Base-by-base conservation (phyloP, 768 basidiomycete species). In the Auriscalpium orientale region DNA sequence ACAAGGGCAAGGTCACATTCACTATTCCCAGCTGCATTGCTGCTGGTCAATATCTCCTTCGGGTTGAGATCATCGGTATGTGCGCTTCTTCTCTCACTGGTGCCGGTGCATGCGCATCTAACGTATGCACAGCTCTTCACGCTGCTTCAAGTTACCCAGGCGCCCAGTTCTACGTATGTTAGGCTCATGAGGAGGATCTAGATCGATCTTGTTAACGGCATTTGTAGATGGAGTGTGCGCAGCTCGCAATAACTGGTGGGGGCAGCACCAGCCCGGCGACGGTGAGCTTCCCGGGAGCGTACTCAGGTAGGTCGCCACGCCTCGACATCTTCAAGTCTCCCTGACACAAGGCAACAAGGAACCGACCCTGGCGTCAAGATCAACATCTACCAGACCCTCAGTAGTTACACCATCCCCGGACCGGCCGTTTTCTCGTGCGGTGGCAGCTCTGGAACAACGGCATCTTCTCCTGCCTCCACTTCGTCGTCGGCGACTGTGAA, bases 151-250 rank as follows among this genome's bases (percentile, higher is more conserved):
- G 60, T 16, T 81, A 80, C 61, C 79, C 79, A 38, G 81, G 81
- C 38, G 81, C 82, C 20, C 80, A 82, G 56, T 71, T 83, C 70
- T 83, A 81, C 61, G 79, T 61, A 36, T 51, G 57, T 46, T 28
- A 28, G 28, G 28, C 28, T 28, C 7, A 4, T 28, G 28, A 28
- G 4, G 28, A 28, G 28, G 5, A 12, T 16, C 46, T 20, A 36
- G 13, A 61, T 46, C 16, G 15, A n/a, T 40, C 20, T 43, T 10
- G 20, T 6, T 12, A 13, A 15, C 46, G 21, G 16, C 1, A n/a
- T 11, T 40, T 22, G n/a, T 33, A 68, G 68, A 71, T 73, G 70
- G 72, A 73, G 56, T 54, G 72, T 46, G 72, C 70, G 18, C 72
- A 73, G 59, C 64, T 73, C 38, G 60, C 67, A 49, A 68, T 73